Conservation (phyloP, 768 basidiomycete species). For the Agrocybe chaxingu region DNA sequence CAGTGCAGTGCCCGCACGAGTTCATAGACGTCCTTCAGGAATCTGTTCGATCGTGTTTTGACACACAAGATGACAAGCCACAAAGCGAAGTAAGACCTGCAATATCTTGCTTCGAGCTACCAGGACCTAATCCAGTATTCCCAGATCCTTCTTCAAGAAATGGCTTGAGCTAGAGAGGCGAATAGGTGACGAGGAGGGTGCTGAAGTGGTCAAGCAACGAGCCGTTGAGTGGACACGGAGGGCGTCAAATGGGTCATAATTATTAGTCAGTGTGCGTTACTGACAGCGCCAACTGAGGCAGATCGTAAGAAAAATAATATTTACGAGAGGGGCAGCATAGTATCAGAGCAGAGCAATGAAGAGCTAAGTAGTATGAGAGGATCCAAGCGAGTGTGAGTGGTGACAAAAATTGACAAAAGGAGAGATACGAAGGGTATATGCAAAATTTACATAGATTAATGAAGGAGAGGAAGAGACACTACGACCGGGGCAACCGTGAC, state of each 20-base stretch:
- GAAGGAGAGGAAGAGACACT: conserved; percentile 25
- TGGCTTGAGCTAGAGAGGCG: conserved; percentile 88
- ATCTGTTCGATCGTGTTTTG: conserved; percentile 83
- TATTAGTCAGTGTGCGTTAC: conserved; percentile 20
- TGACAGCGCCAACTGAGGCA: conserved; percentile 17
- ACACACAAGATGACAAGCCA: conserved; percentile 87
- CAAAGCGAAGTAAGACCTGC: conserved; percentile 83
- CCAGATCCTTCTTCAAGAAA: conserved; percentile 94
- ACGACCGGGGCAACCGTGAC: conserved; percentile 56
- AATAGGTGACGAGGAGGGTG: conserved; percentile 85
- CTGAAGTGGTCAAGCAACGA: conserved; percentile 75
- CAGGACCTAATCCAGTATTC: conserved; percentile 10
- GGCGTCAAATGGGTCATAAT: conserved; percentile 33
- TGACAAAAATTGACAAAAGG: conserved; percentile 17
- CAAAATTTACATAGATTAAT: conserved; percentile 36
- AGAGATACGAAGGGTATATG: conserved; percentile 45
- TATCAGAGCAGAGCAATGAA: conserved; percentile 27
- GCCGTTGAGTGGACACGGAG: conserved; percentile 90
- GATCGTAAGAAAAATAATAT: conserved; percentile 20
- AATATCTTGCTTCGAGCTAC: conserved; percentile 1
- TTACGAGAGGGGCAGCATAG: conserved; percentile 21
- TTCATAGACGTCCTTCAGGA: conserved; percentile 38
- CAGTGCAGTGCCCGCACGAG: background rate
- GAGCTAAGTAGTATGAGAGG: conserved; percentile 28
- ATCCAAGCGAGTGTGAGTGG: conserved; percentile 56